Percentiles rank a stretch among this genome's conserved stretches.
These are phyloP conservation scores for Comarum palustre DNA, from an alignment of 306 rosid genomes.

Conservation along the genomic window DNA sequence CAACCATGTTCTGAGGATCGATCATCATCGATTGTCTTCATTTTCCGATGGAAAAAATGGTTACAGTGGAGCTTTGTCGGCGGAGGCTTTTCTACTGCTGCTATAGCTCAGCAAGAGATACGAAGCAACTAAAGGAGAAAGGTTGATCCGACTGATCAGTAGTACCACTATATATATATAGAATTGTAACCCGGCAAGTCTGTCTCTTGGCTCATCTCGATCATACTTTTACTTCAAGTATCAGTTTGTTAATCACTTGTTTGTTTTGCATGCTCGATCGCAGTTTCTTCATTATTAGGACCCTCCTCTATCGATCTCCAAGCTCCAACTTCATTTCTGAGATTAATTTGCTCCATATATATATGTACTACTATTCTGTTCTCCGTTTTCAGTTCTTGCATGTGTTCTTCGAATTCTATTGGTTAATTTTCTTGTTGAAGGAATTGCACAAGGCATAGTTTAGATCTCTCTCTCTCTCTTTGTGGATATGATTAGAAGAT, in stretches of 20 bases:
- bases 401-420: too few relatives aligned
- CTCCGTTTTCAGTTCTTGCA: too few relatives aligned
- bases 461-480: too few relatives aligned
- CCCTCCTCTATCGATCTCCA: neutral
- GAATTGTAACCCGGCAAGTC: conserved; percentile 35
- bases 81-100: neutral
- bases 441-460: too few relatives aligned
- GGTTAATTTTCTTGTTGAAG: too few relatives aligned
- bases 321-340: neutral
- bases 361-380: neutral
- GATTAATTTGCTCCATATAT: neutral
- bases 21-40: neutral
- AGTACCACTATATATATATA: neutral
- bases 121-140: neutral
- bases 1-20: neutral
- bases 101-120: conserved; percentile 5
- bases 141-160: neutral
- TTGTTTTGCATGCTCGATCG: neutral
- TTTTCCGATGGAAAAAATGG: neutral
- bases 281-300: neutral
- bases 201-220: conserved; percentile 33
- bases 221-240: neutral
- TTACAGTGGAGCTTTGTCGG: neutral
- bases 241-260: neutral
- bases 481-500: too few relatives aligned